Base-by-base conservation (phyloP, 192 early-diverging fungal genomes). In the Coemansia sp. region DNA sequence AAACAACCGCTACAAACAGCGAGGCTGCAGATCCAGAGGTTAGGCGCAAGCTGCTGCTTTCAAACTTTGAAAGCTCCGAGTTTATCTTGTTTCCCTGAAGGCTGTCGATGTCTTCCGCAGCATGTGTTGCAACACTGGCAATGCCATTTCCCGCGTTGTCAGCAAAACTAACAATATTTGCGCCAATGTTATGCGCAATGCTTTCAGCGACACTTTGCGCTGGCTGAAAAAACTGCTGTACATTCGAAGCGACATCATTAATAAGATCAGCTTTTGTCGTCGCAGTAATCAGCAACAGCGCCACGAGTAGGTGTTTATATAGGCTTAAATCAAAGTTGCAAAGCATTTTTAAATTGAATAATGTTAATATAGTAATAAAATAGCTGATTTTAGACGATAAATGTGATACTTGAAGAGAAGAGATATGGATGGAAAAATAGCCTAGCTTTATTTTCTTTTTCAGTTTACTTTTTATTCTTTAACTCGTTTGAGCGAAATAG, bases 11-110 rank as follows among this genome's bases (percentile, higher is more conserved):
- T 48, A 48, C 45, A 48, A 15, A 48, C 17, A 15, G 11, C 17
- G 12, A 57, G 33, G 7, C 32, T 11, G 55, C 32, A 14, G n/a
- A 57, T 57, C 11, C 12, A 8, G 32, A 9, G 33, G 14, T 15
- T 48, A 28, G 35, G 48, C 5, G 64, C 56, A 14, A 33, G 15
- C 4, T 38, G 39, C 53, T 43, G 37, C 43, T 71, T 43, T 81
- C 64, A 38, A 73, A 81, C 54, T 60, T 73, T 15, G 74, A 73
- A 35, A 81, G 70, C 41, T 81, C 70, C 0, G 65, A 45, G 4
- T 67, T 51, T 39, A 81, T 72, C 45, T 72, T 54, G 60, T 33
- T 64, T 18, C 70, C 55, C 39, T 76, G 71, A 55, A 64, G 17
- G 51, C 59, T 65, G 36, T 70, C 75, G 0, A 72, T 54, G 6